phyloP scores from a whole-genome alignment of 768 basidiomycete genomes.

The Scleroderma citrinum region DNA sequence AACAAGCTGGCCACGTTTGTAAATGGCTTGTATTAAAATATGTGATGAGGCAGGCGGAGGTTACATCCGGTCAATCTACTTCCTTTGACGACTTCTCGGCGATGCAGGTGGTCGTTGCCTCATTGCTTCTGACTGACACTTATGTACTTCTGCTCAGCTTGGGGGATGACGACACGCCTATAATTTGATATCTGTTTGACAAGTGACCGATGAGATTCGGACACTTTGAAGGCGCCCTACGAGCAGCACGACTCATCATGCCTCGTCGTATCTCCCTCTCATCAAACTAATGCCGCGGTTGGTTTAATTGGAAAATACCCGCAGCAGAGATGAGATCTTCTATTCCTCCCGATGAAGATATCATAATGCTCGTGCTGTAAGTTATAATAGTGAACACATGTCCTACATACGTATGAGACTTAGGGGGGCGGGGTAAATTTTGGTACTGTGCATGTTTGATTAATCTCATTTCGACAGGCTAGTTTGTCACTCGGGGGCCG shows the following conservation, averaged over 20 bases:
- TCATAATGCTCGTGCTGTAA: background rate
- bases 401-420: background rate
- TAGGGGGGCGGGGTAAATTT: background rate
- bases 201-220: background rate
- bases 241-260: too few species aligned
- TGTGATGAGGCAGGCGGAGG: conserved; percentile 12
- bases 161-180: background rate
- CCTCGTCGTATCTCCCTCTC: background rate
- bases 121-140: conserved; percentile 3
- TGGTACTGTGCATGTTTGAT: background rate
- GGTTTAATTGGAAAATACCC: background rate
- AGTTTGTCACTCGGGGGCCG: background rate
- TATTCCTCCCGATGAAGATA: background rate
- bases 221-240: background rate
- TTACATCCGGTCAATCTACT: conserved; percentile 7
- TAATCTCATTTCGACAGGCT: background rate
- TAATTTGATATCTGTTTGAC: conserved; percentile 1
- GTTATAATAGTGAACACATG: background rate
- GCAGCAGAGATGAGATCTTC: conserved; percentile 1
- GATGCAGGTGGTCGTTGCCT: conserved; percentile 8
- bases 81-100: conserved; percentile 1
- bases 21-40: conserved; percentile 4
- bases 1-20: conserved; percentile 12
- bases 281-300: background rate
- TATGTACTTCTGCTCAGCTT: background rate